phyloP scores from a whole-genome alignment of 2,329 filamentous ascomycete genomes.

The Diatrype stigma region DNA sequence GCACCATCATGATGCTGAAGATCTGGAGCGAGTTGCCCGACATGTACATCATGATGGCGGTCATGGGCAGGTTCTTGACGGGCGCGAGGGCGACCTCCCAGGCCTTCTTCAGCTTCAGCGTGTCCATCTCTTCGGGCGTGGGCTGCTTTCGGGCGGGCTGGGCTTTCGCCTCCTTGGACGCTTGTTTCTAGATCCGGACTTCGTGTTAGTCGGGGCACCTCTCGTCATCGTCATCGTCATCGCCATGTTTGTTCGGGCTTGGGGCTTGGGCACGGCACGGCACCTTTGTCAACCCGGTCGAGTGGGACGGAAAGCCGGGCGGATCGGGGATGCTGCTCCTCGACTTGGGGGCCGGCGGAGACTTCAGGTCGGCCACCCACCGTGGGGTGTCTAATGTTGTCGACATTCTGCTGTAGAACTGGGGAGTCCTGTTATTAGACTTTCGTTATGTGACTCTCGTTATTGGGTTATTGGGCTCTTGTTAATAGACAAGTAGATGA shows the following conservation, averaged over 20 bases:
- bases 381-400: slow-evolving; percentile 50
- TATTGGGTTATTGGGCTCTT: no score
- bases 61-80: slow-evolving; percentile 94
- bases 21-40: slow-evolving; percentile 97
- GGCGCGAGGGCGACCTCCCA: slow-evolving; percentile 96
- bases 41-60: slow-evolving; percentile 99
- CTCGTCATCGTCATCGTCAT: not conserved
- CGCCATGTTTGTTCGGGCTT: not conserved
- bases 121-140: slow-evolving; percentile 83
- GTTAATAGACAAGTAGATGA: no score
- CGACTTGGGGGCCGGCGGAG: slow-evolving; percentile 60
- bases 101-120: slow-evolving; percentile 94
- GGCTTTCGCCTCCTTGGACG: slow-evolving; percentile 43
- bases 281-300: slow-evolving; percentile 54
- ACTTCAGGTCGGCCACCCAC: slow-evolving; percentile 81
- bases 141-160: slow-evolving; percentile 62
- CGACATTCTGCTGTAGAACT: slow-evolving; percentile 9
- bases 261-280: slow-evolving; percentile 15
- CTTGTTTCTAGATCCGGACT: slow-evolving; percentile 41
- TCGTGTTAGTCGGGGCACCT: slow-evolving; percentile 4
- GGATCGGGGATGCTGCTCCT: slow-evolving; percentile 77
- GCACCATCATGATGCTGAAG: slow-evolving; percentile 99
- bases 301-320: slow-evolving; percentile 68
- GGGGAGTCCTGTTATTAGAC: no score
- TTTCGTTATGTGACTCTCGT: no score